A percentile compares a stretch with the other conserved stretches of the same genome.
phyloP scores from a whole-genome alignment of 345 rosid genomes.

The Populus simonii region DNA sequence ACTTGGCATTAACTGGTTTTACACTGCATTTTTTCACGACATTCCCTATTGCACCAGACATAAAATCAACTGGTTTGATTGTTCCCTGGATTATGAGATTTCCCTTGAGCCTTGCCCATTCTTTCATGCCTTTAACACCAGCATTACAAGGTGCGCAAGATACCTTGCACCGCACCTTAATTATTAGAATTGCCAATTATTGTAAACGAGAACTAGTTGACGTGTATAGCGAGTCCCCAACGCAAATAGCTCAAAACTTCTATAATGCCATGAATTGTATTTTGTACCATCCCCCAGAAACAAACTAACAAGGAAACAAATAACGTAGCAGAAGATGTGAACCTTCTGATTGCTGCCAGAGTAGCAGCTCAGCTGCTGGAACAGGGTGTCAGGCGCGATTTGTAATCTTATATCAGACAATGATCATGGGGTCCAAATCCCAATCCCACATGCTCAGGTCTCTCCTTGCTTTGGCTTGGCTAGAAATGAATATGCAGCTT shows the following conservation, averaged over 20 bases:
- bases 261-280: neutral
- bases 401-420: neutral
- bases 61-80: neutral
- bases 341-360: neutral
- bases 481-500: conserved; percentile 9
- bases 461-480: conserved; percentile 8
- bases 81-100: neutral
- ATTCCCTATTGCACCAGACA: neutral
- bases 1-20: neutral
- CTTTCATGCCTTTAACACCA: neutral
- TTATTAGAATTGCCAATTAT: neutral
- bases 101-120: neutral
- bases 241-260: neutral
- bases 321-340: neutral
- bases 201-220: neutral
- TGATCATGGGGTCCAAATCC: conserved; percentile 5
- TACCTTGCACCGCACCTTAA: neutral
- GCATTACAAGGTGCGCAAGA: neutral
- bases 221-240: neutral
- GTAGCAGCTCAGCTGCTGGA: neutral
- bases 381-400: neutral
- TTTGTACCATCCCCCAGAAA: neutral
- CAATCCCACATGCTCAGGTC: conserved; percentile 12
- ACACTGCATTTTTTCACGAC: neutral
- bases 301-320: neutral